These are phyloP conservation scores for Xenoacremonium recifei DNA, from an alignment of 2,329 filamentous ascomycete genomes.

Conservation along the genomic window DNA sequence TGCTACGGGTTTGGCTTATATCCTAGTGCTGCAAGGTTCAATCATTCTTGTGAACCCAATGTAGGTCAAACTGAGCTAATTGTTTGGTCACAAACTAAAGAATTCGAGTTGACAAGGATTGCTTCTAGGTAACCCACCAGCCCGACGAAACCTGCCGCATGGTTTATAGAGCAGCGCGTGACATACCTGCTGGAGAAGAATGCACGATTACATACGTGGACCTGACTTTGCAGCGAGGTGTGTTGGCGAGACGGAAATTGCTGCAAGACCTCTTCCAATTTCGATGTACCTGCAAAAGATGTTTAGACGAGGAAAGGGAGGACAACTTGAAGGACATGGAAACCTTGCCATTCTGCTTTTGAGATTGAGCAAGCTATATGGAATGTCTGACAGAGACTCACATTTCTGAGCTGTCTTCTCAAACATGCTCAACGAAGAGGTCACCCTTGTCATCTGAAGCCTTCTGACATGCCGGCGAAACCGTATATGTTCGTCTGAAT, in stretches of 20 bases:
- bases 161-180: constrained; percentile 24
- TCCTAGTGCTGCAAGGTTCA: constrained; percentile 28
- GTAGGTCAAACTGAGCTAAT: constrained; percentile 12
- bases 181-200: constrained; percentile 24
- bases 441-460: too few species aligned
- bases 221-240: constrained; percentile 11
- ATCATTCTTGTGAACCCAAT: constrained; percentile 29
- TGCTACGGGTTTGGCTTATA: constrained; percentile 24
- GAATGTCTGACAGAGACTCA: too few species aligned
- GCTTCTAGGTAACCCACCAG: constrained; percentile 21
- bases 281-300: constrained; percentile 23
- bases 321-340: constrained; percentile 20
- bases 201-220: constrained; percentile 29
- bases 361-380: too few species aligned
- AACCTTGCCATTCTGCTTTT: constrained; percentile 21
- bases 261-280: constrained; percentile 23
- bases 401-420: too few species aligned
- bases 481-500: too few species aligned
- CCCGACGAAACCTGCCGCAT: constrained; percentile 22
- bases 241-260: constrained; percentile 15
- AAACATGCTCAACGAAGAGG: too few species aligned
- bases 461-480: too few species aligned
- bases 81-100: neutral
- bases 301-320: constrained; percentile 20
- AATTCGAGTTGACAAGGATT: neutral